These are phyloP conservation scores for Wallemia ichthyophaga DNA, from an alignment of 1,284 basidiomycete species.

Conservation along the genomic window DNA sequence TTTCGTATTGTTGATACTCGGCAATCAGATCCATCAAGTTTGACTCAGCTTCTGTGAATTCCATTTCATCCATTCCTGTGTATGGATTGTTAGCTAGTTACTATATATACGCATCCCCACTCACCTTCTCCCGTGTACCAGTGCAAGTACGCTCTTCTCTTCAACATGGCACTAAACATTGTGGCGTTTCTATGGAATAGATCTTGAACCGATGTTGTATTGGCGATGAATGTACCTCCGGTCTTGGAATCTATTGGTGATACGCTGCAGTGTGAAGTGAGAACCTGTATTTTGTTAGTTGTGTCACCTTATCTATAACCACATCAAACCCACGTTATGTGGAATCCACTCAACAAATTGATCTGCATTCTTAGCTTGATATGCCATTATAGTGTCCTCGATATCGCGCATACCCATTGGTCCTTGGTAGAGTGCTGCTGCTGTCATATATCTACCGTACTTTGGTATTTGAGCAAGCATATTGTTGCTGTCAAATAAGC, in stretches of 20 bases:
- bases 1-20: constrained; percentile 14
- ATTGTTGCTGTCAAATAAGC: constrained; percentile 89
- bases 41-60: constrained; percentile 90
- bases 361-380: constrained; percentile 91
- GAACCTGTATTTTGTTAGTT: constrained; percentile 81
- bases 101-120: not conserved
- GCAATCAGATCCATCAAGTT: constrained; percentile 89
- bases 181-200: constrained; percentile 40
- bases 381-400: constrained; percentile 65
- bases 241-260: constrained; percentile 44
- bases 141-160: constrained; percentile 53
- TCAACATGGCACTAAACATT: constrained; percentile 78
- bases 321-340: constrained; percentile 66
- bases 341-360: constrained; percentile 82
- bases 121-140: constrained; percentile 62
- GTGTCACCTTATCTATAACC: constrained; percentile 82
- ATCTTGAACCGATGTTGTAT: not conserved
- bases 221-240: not conserved
- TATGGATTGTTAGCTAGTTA: not conserved
- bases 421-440: constrained; percentile 44
- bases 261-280: constrained; percentile 85
- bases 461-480: constrained; percentile 41
- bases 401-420: constrained; percentile 95
- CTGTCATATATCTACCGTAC: constrained; percentile 52
- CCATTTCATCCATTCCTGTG: constrained; percentile 85